These are phyloP conservation scores for Lachancea cidri DNA, from an alignment of 805 yeast species.

Conservation along the genomic window DNA sequence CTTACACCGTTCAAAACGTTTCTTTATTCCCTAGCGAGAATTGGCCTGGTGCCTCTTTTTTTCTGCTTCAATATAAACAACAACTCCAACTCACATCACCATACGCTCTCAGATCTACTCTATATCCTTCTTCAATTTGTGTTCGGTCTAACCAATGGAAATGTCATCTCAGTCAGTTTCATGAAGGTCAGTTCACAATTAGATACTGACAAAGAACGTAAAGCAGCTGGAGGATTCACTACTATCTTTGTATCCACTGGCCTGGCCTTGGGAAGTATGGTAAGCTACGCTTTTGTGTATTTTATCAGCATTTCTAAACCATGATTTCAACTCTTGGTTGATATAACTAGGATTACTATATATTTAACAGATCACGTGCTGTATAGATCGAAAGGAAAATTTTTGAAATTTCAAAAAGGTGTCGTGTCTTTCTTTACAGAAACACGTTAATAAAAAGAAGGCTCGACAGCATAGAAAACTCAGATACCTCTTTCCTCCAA, in stretches of 20 bases:
- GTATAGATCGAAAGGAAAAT: neutral
- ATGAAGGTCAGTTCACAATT: slow-evolving; percentile 62
- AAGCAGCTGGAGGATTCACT: slow-evolving; percentile 94
- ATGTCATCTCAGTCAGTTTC: slow-evolving; percentile 71
- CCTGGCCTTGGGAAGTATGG: slow-evolving; percentile 68
- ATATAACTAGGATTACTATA: too few species aligned
- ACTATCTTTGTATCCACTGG: slow-evolving; percentile 75
- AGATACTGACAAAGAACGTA: slow-evolving; percentile 62
- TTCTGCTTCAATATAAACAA: slow-evolving; percentile 57
- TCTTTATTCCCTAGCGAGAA: slow-evolving; percentile 49
- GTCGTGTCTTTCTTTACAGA: neutral
- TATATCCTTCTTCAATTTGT: slow-evolving; percentile 66
- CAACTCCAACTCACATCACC: slow-evolving; percentile 31
- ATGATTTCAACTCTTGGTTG: too few species aligned
- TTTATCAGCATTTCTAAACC: slow-evolving; percentile 7
- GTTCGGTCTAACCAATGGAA: slow-evolving; percentile 89
- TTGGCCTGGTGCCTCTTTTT: slow-evolving; percentile 64
- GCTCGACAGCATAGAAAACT: neutral
- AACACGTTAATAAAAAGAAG: neutral
- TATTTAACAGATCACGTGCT: too few species aligned
- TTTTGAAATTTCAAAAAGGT: neutral
- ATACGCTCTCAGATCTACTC: slow-evolving; percentile 51
- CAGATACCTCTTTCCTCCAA: neutral
- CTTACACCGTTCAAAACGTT: slow-evolving; percentile 37
- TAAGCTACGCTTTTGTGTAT: slow-evolving; percentile 62